phyloP scores from a whole-genome alignment of 1,139 yeast species.

The Sporopachydermia cereana region DNA sequence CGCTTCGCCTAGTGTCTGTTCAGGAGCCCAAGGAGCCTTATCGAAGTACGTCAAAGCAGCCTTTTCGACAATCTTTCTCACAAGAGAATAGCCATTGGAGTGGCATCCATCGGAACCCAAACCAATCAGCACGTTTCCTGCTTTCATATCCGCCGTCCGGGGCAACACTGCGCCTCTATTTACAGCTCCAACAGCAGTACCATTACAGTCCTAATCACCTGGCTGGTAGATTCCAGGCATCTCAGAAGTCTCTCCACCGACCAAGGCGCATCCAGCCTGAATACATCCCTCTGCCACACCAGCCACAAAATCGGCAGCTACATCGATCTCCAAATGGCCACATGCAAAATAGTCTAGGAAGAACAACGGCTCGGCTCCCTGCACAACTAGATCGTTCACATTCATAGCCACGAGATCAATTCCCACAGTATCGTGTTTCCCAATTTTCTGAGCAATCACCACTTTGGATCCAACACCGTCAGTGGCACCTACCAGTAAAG shows the following conservation, averaged over 20 bases:
- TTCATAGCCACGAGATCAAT: constrained; percentile 98
- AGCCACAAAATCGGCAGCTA: constrained; percentile 80
- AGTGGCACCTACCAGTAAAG: constrained; percentile 90
- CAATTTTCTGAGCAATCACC: constrained; percentile 82
- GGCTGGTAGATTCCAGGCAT: constrained; percentile 98
- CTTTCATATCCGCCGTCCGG: constrained; percentile 46
- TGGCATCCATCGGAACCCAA: constrained; percentile 87
- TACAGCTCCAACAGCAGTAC: constrained; percentile 99
- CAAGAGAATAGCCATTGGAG: constrained; percentile 92
- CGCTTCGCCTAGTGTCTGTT: constrained; percentile 74
- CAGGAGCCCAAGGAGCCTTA: constrained; percentile 75
- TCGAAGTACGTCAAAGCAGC: constrained; percentile 57
- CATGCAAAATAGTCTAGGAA: constrained; percentile 96
- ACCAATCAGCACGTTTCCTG: constrained; percentile 79
- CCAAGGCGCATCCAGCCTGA: constrained; percentile 91
- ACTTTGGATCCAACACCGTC: constrained; percentile 99
- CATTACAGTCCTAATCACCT: constrained; percentile 95
- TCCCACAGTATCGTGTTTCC: constrained; percentile 92
- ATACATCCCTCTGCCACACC: constrained; percentile 98
- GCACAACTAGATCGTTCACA: constrained; percentile 93
- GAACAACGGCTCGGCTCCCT: constrained; percentile 96
- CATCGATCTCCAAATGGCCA: constrained; percentile 72
- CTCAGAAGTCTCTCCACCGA: constrained; percentile 98
- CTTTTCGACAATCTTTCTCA: constrained; percentile 85
- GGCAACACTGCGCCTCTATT: constrained; percentile 67